Base-by-base conservation (phyloP, 108 stramenopile genomes). In the Skeletonema marinoi region DNA sequence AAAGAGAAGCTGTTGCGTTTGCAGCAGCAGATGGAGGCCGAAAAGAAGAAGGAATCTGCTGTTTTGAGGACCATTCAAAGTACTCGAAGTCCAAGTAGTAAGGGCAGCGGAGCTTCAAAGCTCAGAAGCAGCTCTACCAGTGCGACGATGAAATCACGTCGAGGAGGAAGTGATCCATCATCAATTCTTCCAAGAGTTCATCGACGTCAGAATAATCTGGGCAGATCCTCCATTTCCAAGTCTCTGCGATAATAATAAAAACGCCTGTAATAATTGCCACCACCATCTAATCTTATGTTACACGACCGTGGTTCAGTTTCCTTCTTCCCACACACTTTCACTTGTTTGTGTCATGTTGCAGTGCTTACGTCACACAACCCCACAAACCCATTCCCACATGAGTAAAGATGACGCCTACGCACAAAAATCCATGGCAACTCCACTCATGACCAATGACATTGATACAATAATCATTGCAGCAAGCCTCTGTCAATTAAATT, bases 11-110 rank as follows among this genome's bases (percentile, higher is more conserved):
- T 76, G 60, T 16, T 73, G 19, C 67, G 32, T 16, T 71, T 66
- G 32, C 71, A 82, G 35, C 65, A 54, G 58, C 74, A 76, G 41
- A 32, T 82, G 7, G 81, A 82, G 29, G 12, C 10, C 6, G 50
- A 51, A 1, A 51, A 51, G 50, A 51, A 51, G 17, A 51, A 51
- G 4, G 50, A 51, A 51, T 51, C 50, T 51, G 50, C 50, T 51
- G 50, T 19, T 0, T 19, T 51, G 19, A 4, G 50, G 19, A 51
- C 50, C 6, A 51, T 51, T 19, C 50, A 51, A 51, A 51, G 50
- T 17, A 51, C n/a, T n/a, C 50, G 17, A 51, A 51, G 50, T 19
- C 50, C 39, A 12, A 10, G 39, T 41, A 41, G 39, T 41, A 41
- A 12, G 39, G 10, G 39, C 11, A 41, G 10, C 12, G 39, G 39